These are phyloP conservation scores for Huntiella savannae DNA, from an alignment of 2,329 filamentous ascomycete species.

Conservation along the genomic window DNA sequence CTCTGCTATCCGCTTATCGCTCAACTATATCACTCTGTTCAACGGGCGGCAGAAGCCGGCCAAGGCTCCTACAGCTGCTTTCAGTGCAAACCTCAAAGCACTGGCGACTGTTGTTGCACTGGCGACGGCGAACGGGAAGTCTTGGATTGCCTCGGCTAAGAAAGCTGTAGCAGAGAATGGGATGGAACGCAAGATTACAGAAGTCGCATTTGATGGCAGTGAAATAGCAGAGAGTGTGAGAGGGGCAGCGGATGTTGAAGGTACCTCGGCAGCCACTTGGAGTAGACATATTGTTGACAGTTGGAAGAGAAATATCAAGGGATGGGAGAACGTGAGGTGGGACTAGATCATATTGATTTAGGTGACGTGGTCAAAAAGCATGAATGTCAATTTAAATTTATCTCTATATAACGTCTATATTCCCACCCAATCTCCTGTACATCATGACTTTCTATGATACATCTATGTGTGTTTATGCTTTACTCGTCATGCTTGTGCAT, in stretches of 20 bases:
- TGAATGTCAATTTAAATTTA: not conserved
- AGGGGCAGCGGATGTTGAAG: slow-evolving; percentile 56
- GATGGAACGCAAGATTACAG: slow-evolving; percentile 15
- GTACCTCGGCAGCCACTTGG: slow-evolving; percentile 43
- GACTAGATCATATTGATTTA: slow-evolving; percentile 11
- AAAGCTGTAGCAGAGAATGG: slow-evolving; percentile 15
- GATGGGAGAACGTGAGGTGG: slow-evolving; percentile 15
- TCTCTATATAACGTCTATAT: not conserved
- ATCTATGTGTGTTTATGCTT: not conserved
- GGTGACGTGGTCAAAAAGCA: not conserved
- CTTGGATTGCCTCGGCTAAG: slow-evolving; percentile 16
- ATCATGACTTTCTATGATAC: not conserved
- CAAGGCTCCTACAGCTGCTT: slow-evolving; percentile 21
- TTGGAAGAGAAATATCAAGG: slow-evolving; percentile 14
- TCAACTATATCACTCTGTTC: slow-evolving; percentile 19
- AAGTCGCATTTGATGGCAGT: slow-evolving; percentile 46
- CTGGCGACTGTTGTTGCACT: slow-evolving; percentile 17
- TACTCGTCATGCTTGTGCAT: slow-evolving; percentile 9
- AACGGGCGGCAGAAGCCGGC: slow-evolving; percentile 23
- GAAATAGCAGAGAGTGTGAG: slow-evolving; percentile 62
- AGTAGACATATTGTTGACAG: slow-evolving; percentile 13
- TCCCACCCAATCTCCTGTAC: not conserved
- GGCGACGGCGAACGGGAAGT: slow-evolving; percentile 19
- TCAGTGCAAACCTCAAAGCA: slow-evolving; percentile 18
- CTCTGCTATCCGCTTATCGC: slow-evolving; percentile 17